Base-by-base conservation (phyloP, 495 filamentous ascomycete genomes). In the Lasiosphaeris hirsuta region DNA sequence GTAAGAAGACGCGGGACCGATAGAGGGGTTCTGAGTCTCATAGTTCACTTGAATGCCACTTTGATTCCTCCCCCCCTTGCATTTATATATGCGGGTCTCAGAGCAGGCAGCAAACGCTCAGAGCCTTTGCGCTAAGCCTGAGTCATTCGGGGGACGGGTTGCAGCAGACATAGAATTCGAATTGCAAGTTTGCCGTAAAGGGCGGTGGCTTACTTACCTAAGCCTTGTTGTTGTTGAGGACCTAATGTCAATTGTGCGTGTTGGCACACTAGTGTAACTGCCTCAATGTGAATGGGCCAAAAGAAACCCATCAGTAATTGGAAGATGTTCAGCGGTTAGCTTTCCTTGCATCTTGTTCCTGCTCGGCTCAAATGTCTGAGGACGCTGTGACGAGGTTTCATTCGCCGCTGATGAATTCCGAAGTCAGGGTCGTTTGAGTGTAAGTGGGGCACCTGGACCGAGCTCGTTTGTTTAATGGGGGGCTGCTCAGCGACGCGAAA, bases 391-490 rank as follows among this genome's bases (percentile, higher is more conserved):
- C 11, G 18, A 19, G 19, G 23, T 38, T 30, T 35, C 41, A 47
- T 56, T 56, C 42, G 43, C 41, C 42, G 30, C 53, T 38, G 53
- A 56, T 37, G 46, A 33, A 37, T 15, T 46, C 47, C 33, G 39
- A 37, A 35, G 46, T n/a, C 38, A 41, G 10, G 37, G 35, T 19
- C 18, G n/a, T 11, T 18, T 34, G 14, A 38, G 15, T 10, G 30
- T 36, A 18, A 41, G 41, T 42, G 52, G 44, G 51, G 57, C 49
- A 48, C 23, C 42, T 40, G 19, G 57, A 14, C 49, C 34, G 52
- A 35, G 39, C 58, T 60, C 40, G 56, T 57, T 54, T 56, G 49
- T 54, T 60, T 63, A 60, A 59, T 56, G 40, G 56, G 41, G 51
- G 56, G 50, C 48, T 47, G 47, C 36, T 33, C 15, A 10, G 44